phyloP scores from a whole-genome alignment of 176 grass and related monocot genomes.

The Bromus sterilis region DNA sequence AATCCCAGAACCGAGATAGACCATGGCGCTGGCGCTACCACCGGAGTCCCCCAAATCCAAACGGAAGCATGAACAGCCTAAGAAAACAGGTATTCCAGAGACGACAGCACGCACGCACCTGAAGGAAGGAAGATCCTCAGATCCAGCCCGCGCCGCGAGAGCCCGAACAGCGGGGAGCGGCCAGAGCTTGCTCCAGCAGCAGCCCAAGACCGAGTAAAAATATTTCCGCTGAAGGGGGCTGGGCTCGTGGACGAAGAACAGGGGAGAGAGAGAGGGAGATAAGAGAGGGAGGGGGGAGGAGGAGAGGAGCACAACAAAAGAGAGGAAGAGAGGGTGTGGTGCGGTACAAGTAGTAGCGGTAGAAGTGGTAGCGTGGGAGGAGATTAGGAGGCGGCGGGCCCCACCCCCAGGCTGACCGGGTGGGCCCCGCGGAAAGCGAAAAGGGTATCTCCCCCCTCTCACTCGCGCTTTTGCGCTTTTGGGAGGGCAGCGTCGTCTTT shows the following conservation, averaged over 20 bases:
- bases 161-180: background rate
- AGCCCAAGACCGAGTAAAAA: background rate
- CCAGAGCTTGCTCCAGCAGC: background rate
- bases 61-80: background rate
- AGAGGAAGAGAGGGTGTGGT: background rate
- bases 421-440: slow-evolving; percentile 24
- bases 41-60: background rate
- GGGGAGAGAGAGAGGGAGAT: too few relatives aligned
- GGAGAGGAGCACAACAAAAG: background rate
- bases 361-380: background rate
- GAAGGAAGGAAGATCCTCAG: background rate
- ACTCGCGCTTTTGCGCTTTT: slow-evolving; percentile 63
- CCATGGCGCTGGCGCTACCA: background rate
- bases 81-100: background rate
- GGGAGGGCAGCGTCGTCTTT: slow-evolving; percentile 27
- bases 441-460: background rate
- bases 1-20: background rate
- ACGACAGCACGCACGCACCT: background rate
- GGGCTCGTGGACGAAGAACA: background rate
- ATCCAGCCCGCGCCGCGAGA: background rate
- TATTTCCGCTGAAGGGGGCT: too few relatives aligned
- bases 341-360: background rate
- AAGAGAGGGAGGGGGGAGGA: background rate
- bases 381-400: slow-evolving; percentile 40
- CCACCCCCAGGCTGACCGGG: background rate